Percentiles rank a stretch among this genome's conserved stretches.
These are phyloP conservation scores for Emergomyces africanus DNA, from an alignment of 2,329 filamentous ascomycete genomes.

Conservation along the genomic window DNA sequence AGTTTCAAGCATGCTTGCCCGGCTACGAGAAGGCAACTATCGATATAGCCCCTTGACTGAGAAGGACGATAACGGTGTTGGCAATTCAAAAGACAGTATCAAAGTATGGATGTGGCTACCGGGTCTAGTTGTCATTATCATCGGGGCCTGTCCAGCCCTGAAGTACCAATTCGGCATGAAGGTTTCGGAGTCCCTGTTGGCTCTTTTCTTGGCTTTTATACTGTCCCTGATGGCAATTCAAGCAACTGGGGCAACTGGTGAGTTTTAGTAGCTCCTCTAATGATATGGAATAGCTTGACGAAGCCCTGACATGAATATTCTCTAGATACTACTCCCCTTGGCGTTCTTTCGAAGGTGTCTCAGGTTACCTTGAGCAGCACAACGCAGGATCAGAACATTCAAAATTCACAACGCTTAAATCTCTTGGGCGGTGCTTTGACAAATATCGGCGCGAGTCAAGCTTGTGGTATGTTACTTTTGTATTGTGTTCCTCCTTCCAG, in stretches of 20 bases:
- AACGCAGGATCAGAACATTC: slow-evolving; percentile 37
- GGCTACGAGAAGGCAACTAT: not conserved
- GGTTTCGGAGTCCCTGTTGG: slow-evolving; percentile 1
- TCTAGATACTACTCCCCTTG: slow-evolving; percentile 49
- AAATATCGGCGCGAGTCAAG: slow-evolving; percentile 6
- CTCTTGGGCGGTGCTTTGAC: slow-evolving; percentile 42
- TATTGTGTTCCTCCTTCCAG: slow-evolving; percentile 11
- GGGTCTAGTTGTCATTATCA: slow-evolving; percentile 3
- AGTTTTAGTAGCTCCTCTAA: not conserved
- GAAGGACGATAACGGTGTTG: not conserved
- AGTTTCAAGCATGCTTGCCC: not conserved
- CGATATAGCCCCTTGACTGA: slow-evolving; percentile 1
- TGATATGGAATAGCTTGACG: not conserved
- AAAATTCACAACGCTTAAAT: slow-evolving; percentile 50
- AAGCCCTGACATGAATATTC: not conserved
- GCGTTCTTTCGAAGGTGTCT: slow-evolving; percentile 54
- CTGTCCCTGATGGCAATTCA: slow-evolving; percentile 9
- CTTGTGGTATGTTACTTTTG: slow-evolving; percentile 3
- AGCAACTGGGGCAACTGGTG: slow-evolving; percentile 12
- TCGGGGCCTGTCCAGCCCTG: slow-evolving; percentile 2
- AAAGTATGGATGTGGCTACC: slow-evolving; percentile 8
- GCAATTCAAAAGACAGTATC: not conserved
- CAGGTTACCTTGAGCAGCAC: slow-evolving; percentile 55
- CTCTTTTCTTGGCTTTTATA: slow-evolving; percentile 4
- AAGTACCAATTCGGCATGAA: slow-evolving; percentile 5